Percentiles rank a stretch among this genome's conserved stretches.
Conservation (phyloP, 2,329 filamentous ascomycete genomes). For the Coniosporium uncinatum region DNA sequence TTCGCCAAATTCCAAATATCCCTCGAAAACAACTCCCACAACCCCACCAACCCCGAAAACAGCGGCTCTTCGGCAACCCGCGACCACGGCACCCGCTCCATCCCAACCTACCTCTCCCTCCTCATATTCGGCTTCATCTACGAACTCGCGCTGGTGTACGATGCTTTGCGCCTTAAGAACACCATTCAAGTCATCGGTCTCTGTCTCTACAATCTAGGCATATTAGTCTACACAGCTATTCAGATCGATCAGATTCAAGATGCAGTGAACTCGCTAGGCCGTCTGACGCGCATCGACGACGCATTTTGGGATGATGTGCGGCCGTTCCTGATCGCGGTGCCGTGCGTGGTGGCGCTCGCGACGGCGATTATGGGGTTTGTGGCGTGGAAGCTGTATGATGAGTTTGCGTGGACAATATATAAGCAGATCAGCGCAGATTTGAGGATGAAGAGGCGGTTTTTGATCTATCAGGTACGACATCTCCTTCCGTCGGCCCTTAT, state of each 20-base stretch:
- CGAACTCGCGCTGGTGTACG: constrained; percentile 84
- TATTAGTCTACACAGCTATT: constrained; percentile 89
- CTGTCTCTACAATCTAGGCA: constrained; percentile 85
- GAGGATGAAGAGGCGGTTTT: constrained; percentile 92
- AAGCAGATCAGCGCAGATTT: constrained; percentile 98
- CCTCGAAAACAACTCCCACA: too few relatives aligned
- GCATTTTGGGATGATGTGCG: constrained; percentile 64
- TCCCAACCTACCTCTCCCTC: constrained; percentile 91
- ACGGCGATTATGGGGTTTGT: constrained; percentile 70
- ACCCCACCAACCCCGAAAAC: constrained; percentile 14
- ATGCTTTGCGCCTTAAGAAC: constrained; percentile 91
- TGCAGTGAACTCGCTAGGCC: constrained; percentile 54
- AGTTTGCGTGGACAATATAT: constrained; percentile 99
- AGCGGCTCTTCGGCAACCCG: background rate
- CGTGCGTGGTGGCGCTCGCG: constrained; percentile 72
- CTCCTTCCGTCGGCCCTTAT: constrained; percentile 5
- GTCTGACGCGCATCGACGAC: constrained; percentile 34
- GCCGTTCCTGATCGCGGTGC: constrained; percentile 80
- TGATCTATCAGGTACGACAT: constrained; percentile 92
- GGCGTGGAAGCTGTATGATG: constrained; percentile 95
- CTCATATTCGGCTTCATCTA: constrained; percentile 98
- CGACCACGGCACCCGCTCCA: constrained; percentile 48
- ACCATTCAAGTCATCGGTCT: constrained; percentile 98
- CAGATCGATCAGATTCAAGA: constrained; percentile 87
- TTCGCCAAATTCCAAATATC: constrained; percentile 80